Evolutionary conservation across 176 grass and related monocot genomes (phyloP), one percentile per base, ranked within the genome.

Genomic region (Aegilops speltoides): DNA sequence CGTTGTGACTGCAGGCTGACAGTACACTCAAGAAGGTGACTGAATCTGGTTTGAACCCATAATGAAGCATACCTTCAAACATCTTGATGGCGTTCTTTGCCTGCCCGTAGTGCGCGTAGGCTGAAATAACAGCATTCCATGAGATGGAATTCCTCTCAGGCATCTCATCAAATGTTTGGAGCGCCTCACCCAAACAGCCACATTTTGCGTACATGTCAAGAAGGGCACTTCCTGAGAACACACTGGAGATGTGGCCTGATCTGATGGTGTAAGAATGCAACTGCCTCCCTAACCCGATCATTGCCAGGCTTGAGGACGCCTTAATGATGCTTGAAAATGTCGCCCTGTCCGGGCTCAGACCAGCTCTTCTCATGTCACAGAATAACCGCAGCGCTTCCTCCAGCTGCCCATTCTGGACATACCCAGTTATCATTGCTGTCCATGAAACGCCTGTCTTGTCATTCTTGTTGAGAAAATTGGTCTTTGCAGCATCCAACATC

Each of bases 161-260:
- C 93, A 95, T 95, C 88, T 95, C 95, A 80, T 93, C 68, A 79
- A 97, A 97, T 82, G 78, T 86, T 24, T 24, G 67, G 26, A 88
- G 70, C 32, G 93, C 91, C 54, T 93, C 87, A 23, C 90, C 66
- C 79, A 97, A 82, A 81, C 87, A 89, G 32, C 95, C 93, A 61
- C 91, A 97, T 78, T 95, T 95, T 57, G 85, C 90, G 5, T 98
- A 98, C 96, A 95, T 95, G 83, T 94, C 92, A 77, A 98, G 87
- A 92, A 98, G 93, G 5, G 90, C 91, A 92, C 90, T 92, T 34
- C 93, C 88, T 29, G 86, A 66, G 77, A 95, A 95, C 54, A 95
- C 77, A 20, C 85, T 92, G 33, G 77, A 89, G 80, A 79, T 90
- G 46, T 89, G 75, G 6, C 93, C 93, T 79, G 76, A 92, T 81